These are phyloP conservation scores for Vicia villosa DNA, from an alignment of 306 rosid species.

Conservation along the genomic window DNA sequence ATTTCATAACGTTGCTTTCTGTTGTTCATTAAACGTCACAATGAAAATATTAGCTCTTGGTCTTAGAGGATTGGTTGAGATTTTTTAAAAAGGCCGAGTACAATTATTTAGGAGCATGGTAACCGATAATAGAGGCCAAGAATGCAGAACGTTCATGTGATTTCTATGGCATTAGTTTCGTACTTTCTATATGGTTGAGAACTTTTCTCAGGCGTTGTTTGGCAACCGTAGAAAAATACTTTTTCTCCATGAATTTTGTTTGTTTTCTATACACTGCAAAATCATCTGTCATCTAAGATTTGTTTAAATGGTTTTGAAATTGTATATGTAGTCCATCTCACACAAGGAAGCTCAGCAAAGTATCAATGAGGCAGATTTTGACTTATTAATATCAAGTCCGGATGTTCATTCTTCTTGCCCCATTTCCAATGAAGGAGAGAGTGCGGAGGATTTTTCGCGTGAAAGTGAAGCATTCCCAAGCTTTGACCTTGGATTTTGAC, in stretches of 20 bases:
- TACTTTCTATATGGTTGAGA: background rate
- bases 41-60: background rate
- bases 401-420: slow-evolving; percentile 31
- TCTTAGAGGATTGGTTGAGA: background rate
- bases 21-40: slow-evolving; percentile 4
- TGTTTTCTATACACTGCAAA: slow-evolving; percentile 17
- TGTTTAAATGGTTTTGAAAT: slow-evolving; percentile 21
- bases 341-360: slow-evolving; percentile 43
- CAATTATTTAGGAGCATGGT: background rate
- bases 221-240: background rate
- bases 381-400: slow-evolving; percentile 30
- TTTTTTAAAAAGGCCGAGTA: background rate
- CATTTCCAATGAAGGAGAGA: slow-evolving; percentile 35
- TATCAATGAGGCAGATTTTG: slow-evolving; percentile 35
- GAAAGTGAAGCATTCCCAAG: slow-evolving; percentile 52
- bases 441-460: slow-evolving; percentile 40
- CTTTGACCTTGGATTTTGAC: slow-evolving; percentile 81
- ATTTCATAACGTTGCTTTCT: slow-evolving; percentile 29
- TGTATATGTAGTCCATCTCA: slow-evolving; percentile 42
- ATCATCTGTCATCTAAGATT: slow-evolving; percentile 30
- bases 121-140: slow-evolving; percentile 1
- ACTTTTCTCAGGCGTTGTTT: slow-evolving; percentile 13
- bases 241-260: slow-evolving; percentile 26
- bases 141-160: slow-evolving; percentile 26
- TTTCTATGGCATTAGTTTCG: slow-evolving; percentile 16